Conservation (phyloP, 257 asterid genomes). For the Solanum ossicruentum region DNA sequence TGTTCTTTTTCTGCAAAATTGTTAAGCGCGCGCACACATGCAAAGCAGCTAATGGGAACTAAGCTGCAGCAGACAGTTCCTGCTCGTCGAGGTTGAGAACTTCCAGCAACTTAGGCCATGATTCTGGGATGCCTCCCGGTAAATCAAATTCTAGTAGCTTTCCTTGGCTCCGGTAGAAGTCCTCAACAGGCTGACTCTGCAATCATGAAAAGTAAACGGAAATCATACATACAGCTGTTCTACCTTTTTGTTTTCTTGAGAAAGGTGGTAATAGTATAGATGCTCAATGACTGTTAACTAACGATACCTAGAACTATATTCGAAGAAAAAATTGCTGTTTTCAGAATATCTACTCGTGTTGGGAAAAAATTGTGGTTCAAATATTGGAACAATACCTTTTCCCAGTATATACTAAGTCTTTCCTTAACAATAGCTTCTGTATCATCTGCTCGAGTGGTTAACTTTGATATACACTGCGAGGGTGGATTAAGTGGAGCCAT, state of each 20-base stretch:
- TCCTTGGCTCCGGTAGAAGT: constrained; percentile 52
- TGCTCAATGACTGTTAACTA: not conserved
- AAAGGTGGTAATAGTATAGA: not conserved
- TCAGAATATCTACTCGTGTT: not conserved
- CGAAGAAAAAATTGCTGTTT: not conserved
- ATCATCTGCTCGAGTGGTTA: constrained; percentile 87
- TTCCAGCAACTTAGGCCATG: constrained; percentile 90
- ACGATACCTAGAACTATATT: not conserved
- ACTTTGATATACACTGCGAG: constrained; percentile 65
- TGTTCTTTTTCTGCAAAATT: constrained; percentile 38
- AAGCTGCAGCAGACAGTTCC: constrained; percentile 62
- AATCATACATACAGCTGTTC: not conserved
- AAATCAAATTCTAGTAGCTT: constrained; percentile 69
- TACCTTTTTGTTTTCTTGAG: not conserved
- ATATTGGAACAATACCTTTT: constrained; percentile 46
- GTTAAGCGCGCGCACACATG: constrained; percentile 15
- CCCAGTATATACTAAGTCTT: constrained; percentile 67
- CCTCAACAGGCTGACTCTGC: constrained; percentile 95
- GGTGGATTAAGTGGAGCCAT: constrained; percentile 97
- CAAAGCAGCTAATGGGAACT: constrained; percentile 11
- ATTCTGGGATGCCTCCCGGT: constrained; percentile 89
- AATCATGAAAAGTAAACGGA: not conserved
- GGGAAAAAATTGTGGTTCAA: not conserved
- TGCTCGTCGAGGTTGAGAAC: constrained; percentile 74
- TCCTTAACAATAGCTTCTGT: constrained; percentile 71